Evolutionary conservation across 371 early-diverging fungal genomes (phyloP), one percentile per base, ranked within the genome.

Genomic region (Mortierella sp.): DNA sequence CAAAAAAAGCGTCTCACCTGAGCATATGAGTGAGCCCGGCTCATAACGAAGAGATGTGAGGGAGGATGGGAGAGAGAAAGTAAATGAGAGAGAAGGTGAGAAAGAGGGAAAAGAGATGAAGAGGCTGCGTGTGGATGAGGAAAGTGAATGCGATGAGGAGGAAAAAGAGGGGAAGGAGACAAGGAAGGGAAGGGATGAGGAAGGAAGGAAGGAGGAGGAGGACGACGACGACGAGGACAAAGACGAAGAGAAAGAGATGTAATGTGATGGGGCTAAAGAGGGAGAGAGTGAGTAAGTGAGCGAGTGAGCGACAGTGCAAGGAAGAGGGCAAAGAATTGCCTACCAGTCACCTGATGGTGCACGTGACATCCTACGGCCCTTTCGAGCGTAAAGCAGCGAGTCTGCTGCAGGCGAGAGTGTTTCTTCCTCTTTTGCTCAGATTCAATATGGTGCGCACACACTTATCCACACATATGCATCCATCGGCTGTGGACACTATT

Each of bases 11-110:
- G 44, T 46, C 82, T 78, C 78, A 82, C 82, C 82, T 82, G 82
- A 78, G 82, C 75, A 31, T 82, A 82, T 0, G 82, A 75, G 59
- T 82, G 82, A 82, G 82, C 82, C 82, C 82, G 75, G 76, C 72
- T 75, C 82, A 82, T 82, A 59, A 59, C 71, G 77, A n/a, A 28
- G 28, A 37, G 54, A 46, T 31, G 3, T 5, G 44, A 44, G 59
- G 31, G 43, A 21, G 57, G 24, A n/a, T 16, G 57, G 54, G 13
- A 43, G 76, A 16, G 57, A 21, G 46, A 40, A 44, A 64, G 40
- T 9, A 72, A 64, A 59, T 50, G 48, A 31, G 50, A 59, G n/a
- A 19, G 48, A 34, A 46, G 40, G 24, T 21, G 28, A 24, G 57
- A 26, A 28, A 11, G 28, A 13, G 28, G 57, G 10, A 14, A 34